Evolutionary conservation across 2,329 filamentous ascomycete species (phyloP).

Genomic region (Chaetomium strumarium): DNA sequence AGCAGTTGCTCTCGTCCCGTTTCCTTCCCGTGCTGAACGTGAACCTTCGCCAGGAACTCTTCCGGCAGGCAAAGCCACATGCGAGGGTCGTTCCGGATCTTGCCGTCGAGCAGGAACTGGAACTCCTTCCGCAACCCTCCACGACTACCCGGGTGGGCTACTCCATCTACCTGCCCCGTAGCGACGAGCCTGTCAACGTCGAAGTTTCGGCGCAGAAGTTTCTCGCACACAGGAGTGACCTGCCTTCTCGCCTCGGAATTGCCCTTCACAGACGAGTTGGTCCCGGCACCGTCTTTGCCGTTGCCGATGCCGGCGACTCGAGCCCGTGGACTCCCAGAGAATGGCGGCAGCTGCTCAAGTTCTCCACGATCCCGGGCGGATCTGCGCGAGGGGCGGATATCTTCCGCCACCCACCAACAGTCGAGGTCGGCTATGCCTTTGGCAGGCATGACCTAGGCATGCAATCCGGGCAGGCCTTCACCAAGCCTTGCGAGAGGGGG

Average conservation of each 20-base stretch:
- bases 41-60: constrained; percentile 37
- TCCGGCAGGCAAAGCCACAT: constrained; percentile 7
- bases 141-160: constrained; percentile 32
- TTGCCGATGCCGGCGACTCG: constrained; percentile 41
- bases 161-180: constrained; percentile 29
- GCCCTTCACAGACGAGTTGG: constrained; percentile 32
- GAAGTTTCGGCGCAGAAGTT: constrained; percentile 31
- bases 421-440: constrained; percentile 39
- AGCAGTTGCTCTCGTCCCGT: constrained; percentile 34
- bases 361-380: constrained; percentile 28
- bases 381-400: constrained; percentile 13
- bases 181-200: constrained; percentile 30
- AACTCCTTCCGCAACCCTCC: constrained; percentile 35
- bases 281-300: constrained; percentile 33
- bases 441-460: constrained; percentile 30
- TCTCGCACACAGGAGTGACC: constrained; percentile 14
- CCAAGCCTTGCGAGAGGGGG: constrained; percentile 30
- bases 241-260: constrained; percentile 28
- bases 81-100: constrained; percentile 21
- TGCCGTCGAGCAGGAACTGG: constrained; percentile 33
- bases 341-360: constrained; percentile 29
- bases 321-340: constrained; percentile 25
- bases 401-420: constrained; percentile 30
- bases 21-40: constrained; percentile 35
- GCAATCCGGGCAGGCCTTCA: constrained; percentile 28